Evolutionary conservation across 164 flowering plant species (phyloP), one percentile per base, ranked within the genome.

Genomic region (Annona squamosa): DNA sequence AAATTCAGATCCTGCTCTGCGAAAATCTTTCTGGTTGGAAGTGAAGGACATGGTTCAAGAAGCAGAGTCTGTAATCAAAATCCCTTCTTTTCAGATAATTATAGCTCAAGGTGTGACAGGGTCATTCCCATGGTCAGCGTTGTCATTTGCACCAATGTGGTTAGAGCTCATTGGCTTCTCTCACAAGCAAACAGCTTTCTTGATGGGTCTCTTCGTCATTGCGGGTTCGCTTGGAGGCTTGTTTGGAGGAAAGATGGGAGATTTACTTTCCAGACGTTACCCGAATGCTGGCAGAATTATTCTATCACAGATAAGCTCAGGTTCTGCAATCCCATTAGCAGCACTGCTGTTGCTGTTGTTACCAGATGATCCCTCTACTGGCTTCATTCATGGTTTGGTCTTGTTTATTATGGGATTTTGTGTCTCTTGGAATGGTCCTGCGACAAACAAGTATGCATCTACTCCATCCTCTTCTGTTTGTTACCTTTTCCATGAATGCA

Each of bases 81-180:
- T 92, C 65, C 88, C 85, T 16, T 91, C 99, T 7, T 92, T 95
- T 77, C 94, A 87, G 81, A 90, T 95, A 42, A 86, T 95, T 65
- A 97, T 91, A 18, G 96, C 96, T 45, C 99, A 92, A 78, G 97
- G 98, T 74, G 91, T 91, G 16, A 83, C 89, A 0, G 97, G 99
- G 67, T 91, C 94, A 4, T 95, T 95, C 61, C 99, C 99, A 4
- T 91, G 94, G 97, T 92, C 97, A 70, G 97, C 98, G 46, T 77
- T 95, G 81, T 86, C 99, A 17, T 95, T 95, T 82, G 87, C 94
- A 5, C 79, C 96, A 4, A 92, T 95, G 98, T 95, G 99, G 97
- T 81, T 92, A 72, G 97, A 94, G 84, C 91, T 91, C 56, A 87
- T 84, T 41, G 97, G 97, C 9, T 90, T 94, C 79, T 88, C 97